Percentiles rank a stretch among this genome's conserved stretches.
Evolutionary conservation across 257 asterid species (phyloP).

Genomic region (Schizonepeta tenuifolia): DNA sequence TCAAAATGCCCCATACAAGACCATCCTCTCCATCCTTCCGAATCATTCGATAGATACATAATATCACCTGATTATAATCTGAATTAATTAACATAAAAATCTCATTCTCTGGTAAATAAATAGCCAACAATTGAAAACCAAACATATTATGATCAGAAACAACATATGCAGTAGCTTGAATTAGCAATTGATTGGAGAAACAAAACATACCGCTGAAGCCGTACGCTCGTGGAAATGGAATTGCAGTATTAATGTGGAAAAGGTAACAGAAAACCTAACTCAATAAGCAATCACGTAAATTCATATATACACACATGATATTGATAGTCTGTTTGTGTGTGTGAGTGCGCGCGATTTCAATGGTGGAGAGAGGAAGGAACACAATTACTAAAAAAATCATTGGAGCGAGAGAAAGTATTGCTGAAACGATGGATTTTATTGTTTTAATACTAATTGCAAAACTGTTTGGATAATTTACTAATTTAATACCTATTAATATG

Average conservation of each 20-base stretch:
- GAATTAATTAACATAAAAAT: neutral
- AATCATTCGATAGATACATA: slow-evolving; percentile 43
- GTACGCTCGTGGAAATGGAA: slow-evolving; percentile 33
- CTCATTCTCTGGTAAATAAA: neutral
- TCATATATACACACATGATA: neutral
- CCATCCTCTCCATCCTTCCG: slow-evolving; percentile 37
- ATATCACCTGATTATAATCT: slow-evolving; percentile 56
- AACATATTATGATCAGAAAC: slow-evolving; percentile 18
- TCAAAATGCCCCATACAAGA: slow-evolving; percentile 41
- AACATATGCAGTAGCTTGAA: slow-evolving; percentile 10
- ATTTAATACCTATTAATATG: too few species aligned
- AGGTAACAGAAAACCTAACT: slow-evolving; percentile 41
- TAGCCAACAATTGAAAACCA: slow-evolving; percentile 12
- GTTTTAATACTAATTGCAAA: neutral
- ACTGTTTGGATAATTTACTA: too few species aligned
- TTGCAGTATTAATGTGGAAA: slow-evolving; percentile 40
- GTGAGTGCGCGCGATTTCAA: slow-evolving; percentile 36
- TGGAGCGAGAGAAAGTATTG: slow-evolving; percentile 32
- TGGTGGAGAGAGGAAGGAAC: slow-evolving; percentile 31
- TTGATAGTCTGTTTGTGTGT: slow-evolving; percentile 9
- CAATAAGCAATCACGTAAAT: slow-evolving; percentile 23
- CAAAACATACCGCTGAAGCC: slow-evolving; percentile 43
- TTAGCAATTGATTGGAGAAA: slow-evolving; percentile 19
- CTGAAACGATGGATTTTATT: slow-evolving; percentile 28
- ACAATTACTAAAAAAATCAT: slow-evolving; percentile 29